These are phyloP conservation scores for Fusarium mexicanum DNA, from an alignment of 2,329 filamentous ascomycete genomes.

Conservation along the genomic window DNA sequence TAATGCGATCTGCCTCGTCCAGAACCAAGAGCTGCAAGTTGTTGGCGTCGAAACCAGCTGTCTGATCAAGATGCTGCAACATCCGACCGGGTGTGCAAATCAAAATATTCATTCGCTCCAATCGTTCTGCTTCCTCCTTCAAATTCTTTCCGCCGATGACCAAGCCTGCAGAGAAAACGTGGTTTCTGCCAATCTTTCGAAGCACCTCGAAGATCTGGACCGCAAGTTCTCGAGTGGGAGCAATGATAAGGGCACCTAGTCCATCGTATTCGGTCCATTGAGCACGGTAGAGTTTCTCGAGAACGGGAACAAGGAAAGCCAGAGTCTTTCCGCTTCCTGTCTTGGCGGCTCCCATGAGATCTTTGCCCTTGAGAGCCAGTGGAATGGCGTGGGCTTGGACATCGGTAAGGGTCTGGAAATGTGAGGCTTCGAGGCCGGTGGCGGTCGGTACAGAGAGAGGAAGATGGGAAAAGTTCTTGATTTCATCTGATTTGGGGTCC, in stretches of 20 bases:
- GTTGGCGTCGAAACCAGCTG: constrained; percentile 86
- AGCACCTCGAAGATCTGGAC: constrained; percentile 97
- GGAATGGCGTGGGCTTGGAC: constrained; percentile 92
- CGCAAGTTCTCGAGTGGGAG: constrained; percentile 92
- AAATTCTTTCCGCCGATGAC: constrained; percentile 94
- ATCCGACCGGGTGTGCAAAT: constrained; percentile 96
- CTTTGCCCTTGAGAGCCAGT: constrained; percentile 82
- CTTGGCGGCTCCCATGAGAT: constrained; percentile 94
- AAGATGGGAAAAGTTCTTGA: constrained; percentile 81
- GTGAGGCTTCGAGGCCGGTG: constrained; percentile 81
- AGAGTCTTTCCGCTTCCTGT: constrained; percentile 96
- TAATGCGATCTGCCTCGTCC: constrained; percentile 94
- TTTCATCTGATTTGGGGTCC: constrained; percentile 68
- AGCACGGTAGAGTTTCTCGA: constrained; percentile 90
- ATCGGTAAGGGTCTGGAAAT: constrained; percentile 91
- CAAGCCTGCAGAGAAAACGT: constrained; percentile 90
- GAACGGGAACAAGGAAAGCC: constrained; percentile 88
- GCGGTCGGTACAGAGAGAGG: constrained; percentile 85
- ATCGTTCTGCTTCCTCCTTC: constrained; percentile 83
- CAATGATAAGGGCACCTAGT: constrained; percentile 89
- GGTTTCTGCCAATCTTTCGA: constrained; percentile 86
- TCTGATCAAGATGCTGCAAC: constrained; percentile 95
- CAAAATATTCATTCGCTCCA: constrained; percentile 94
- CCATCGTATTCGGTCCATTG: constrained; percentile 94
- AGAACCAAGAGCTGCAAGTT: constrained; percentile 93